Percentiles rank a stretch among this genome's conserved stretches.
Evolutionary conservation across 2,329 filamentous ascomycete species (phyloP).

Genomic region (Pseudodiploospora longispora): DNA sequence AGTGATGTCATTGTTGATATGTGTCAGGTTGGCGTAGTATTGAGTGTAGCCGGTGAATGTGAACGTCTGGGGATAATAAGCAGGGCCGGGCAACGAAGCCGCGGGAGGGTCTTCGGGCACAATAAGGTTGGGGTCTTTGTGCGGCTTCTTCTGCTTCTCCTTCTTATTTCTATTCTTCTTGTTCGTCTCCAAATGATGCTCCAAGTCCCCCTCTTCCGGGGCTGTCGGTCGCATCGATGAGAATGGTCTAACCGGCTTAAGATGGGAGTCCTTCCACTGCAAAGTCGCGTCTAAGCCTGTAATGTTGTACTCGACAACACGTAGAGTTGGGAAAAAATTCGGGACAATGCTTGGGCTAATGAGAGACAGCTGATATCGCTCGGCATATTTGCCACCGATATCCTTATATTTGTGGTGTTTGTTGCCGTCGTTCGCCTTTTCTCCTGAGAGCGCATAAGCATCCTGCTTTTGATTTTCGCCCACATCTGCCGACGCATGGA

Average conservation of each 20-base stretch:
- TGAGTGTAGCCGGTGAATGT: constrained; percentile 77
- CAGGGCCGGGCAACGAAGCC: constrained; percentile 70
- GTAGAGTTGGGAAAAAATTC: constrained; percentile 81
- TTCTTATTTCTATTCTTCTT: constrained; percentile 28
- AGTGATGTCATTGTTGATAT: constrained; percentile 67
- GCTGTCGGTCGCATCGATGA: constrained; percentile 1
- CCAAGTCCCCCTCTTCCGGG: not conserved
- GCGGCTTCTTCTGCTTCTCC: constrained; percentile 34
- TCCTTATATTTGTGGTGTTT: constrained; percentile 24
- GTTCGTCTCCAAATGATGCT: constrained; percentile 19
- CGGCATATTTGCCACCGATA: constrained; percentile 73
- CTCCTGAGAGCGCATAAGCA: constrained; percentile 14
- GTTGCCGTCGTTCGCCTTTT: constrained; percentile 13
- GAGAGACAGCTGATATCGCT: constrained; percentile 74
- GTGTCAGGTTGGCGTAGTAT: constrained; percentile 89
- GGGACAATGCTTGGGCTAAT: constrained; percentile 85
- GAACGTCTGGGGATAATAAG: constrained; percentile 78
- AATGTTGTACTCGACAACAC: constrained; percentile 94
- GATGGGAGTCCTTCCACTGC: constrained; percentile 35
- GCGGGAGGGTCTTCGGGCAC: constrained; percentile 67
- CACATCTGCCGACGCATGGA: constrained; percentile 8
- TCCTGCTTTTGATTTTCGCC: constrained; percentile 11
- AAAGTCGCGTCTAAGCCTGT: constrained; percentile 57
- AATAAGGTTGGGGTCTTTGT: constrained; percentile 51
- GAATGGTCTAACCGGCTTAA: constrained; percentile 6